Base-by-base conservation (phyloP, 768 basidiomycete species). In the Naganishia vishniacii region DNA sequence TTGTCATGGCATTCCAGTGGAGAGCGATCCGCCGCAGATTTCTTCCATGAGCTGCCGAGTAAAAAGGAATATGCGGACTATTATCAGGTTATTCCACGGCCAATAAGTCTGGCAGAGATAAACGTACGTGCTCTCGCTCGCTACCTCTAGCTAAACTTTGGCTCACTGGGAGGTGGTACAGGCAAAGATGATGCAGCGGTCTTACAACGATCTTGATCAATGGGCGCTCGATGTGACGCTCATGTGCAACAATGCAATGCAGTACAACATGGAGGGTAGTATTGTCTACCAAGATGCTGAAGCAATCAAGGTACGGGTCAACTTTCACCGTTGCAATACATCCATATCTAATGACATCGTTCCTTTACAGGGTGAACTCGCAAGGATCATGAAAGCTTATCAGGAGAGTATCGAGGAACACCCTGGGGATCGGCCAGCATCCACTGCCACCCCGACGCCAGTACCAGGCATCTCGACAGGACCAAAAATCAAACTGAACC, bases 41-140 rank as follows among this genome's bases (percentile, higher is more conserved):
- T 86, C 67, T 95, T 95, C 80, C 87, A 89, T 85, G 86, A 88
- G 48, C 80, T 93, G 46, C 91, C 91, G 1, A 84, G 83, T 29
- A 86, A 83, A 75, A 89, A 88, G 70, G 79, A 82, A 4, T 71
- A 76, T 23, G 71, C 72, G 23, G 91, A 93, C 80, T 97, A 97
- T 78, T 95, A 93, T 78, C 73, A 77, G 25, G 66, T 86, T 68
- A 94, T 93, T 73, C 81, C 84, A 69, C 81, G 83, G 26, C 92
- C 93, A 31, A 89, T 95, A 69, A 86, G 89, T 28, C 80, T 95
- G 56, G 88, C 90, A 46, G 89, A 93, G 68, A 91, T 95, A 80
- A 90, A 90, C 69, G 78, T 78, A 37, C 67, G 77, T 65, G 23
- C 13, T 18, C 40, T 26, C n/a, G 47, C 44, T n/a, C 5, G 42